Base-by-base conservation (phyloP, 164 flowering plant species). In the Kalanchoe fedtschenkoi region DNA sequence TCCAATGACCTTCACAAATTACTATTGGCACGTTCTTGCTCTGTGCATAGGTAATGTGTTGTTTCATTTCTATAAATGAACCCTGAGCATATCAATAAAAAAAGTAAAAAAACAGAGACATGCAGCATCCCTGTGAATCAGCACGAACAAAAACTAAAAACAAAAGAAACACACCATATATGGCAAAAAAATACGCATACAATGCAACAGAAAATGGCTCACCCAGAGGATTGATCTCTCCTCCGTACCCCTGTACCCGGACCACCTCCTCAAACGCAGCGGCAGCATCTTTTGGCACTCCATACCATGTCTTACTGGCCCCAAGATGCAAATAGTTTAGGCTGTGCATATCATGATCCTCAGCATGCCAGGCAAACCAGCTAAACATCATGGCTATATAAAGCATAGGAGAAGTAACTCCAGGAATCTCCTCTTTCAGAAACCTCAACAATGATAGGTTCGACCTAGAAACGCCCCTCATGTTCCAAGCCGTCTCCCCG, bases 291-390 rank as follows among this genome's bases (percentile, higher is more conserved):
- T 78, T 78, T 0, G 99, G 99, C 47, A 95, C 96, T 5, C 99
- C 99, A 65, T 95, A 95, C 99, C 99, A 95, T 0, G 99, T 95
- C 85, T 95, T 95, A 30, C 84, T 83, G 0, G 97, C 85, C 5
- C 99, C 99, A 71, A 80, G 71, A 73, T 95, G 99, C 91, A 95
- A 46, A 70, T 89, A 95, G 75, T 95, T 95, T 85, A 95, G 75
- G 72, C 99, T 95, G 66, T 95, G 99, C 75, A 95, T 74, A 66
- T 95, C 99, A 76, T 95, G 99, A 71, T 95, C 99, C 74, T 95
- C 99, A 5, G 86, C 99, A 79, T 95, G 99, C 99, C 99, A 95
- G 68, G 99, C 99, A 70, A 95, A 95, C 99, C 99, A 95, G 58
- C 97, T 91, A 66, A 95, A 91, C 89, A 95, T 67, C 99, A 95